These are phyloP conservation scores for Danielia reshetovae DNA, from an alignment of 805 yeast species.

Conservation along the genomic window DNA sequence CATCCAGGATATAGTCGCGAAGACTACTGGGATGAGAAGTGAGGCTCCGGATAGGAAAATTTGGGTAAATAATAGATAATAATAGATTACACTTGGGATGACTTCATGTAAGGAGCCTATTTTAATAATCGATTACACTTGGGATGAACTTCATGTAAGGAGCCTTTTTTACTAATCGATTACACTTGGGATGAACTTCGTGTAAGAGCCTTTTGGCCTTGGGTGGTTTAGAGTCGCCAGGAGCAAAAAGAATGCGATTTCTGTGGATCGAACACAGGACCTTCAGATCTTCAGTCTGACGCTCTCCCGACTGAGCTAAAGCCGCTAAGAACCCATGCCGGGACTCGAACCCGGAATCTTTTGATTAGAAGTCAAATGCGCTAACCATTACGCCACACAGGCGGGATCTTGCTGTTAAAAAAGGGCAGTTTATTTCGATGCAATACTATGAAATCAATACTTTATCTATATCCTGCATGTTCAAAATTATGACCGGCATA, in stretches of 20 bases:
- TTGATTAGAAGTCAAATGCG: slow-evolving; percentile 21
- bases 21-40: slow-evolving; percentile 46
- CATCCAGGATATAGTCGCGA: slow-evolving; percentile 42
- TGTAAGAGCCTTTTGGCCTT: too few relatives aligned
- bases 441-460: too few relatives aligned
- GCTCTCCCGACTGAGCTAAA: slow-evolving; percentile 32
- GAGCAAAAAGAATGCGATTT: slow-evolving; percentile 15
- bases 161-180: too few relatives aligned
- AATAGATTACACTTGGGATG: too few relatives aligned
- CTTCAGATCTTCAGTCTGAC: slow-evolving; percentile 27
- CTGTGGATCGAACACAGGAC: slow-evolving; percentile 22
- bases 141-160: too few relatives aligned
- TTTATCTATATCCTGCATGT: too few relatives aligned
- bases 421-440: too few relatives aligned
- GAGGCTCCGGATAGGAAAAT: background rate
- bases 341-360: slow-evolving; percentile 22
- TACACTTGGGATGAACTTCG: too few relatives aligned
- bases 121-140: too few relatives aligned
- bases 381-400: slow-evolving; percentile 22
- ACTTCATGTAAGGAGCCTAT: too few relatives aligned
- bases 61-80: slow-evolving; percentile 1
- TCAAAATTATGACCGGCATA: too few relatives aligned
- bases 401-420: slow-evolving; percentile 5
- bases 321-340: slow-evolving; percentile 22
- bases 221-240: too few relatives aligned